A percentile compares a stretch with the other conserved stretches of the same genome.
Conservation (phyloP, 192 early-diverging fungal genomes). For the Coemansia sp. region DNA sequence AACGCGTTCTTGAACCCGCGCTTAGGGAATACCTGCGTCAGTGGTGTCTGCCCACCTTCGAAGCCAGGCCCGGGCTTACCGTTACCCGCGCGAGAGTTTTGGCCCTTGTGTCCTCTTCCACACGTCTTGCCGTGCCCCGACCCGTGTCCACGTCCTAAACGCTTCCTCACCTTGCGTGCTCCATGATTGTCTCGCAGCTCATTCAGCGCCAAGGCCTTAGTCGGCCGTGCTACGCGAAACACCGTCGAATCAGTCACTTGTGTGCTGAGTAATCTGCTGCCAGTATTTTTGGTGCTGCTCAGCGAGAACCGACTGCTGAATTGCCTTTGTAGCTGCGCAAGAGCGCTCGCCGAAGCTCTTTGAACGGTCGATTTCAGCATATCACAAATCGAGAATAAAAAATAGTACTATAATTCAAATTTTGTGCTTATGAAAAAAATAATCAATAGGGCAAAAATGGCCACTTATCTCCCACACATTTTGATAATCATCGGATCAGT, state of each 20-base stretch:
- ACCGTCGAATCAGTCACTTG: not conserved
- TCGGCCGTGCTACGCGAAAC: conserved; percentile 25
- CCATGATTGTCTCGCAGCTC: conserved; percentile 49
- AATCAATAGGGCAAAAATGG: not conserved
- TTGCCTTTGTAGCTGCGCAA: conserved; percentile 28
- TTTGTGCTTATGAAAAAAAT: not conserved
- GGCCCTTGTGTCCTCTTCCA: conserved; percentile 93
- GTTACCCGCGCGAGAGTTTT: conserved; percentile 78
- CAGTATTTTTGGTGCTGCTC: not conserved
- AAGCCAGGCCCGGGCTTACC: conserved; percentile 80
- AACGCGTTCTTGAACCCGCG: conserved; percentile 78
- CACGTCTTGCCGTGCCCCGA: conserved; percentile 90
- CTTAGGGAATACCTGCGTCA: conserved; percentile 83
- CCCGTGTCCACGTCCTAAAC: conserved; percentile 82
- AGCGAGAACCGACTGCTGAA: conserved; percentile 23
- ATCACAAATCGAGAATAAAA: not conserved
- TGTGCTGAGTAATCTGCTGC: not conserved
- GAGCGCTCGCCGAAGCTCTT: conserved; percentile 9
- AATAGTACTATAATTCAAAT: not conserved
- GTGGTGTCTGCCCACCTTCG: conserved; percentile 92
- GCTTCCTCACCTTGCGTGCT: conserved; percentile 54
- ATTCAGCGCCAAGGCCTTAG: conserved; percentile 34
- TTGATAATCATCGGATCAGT: too few species aligned
- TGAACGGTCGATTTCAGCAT: conserved; percentile 25
- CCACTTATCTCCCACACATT: too few species aligned